Evolutionary conservation across 805 yeast species (phyloP), one percentile per base, ranked within the genome.

Genomic region (Candida sithepensis): DNA sequence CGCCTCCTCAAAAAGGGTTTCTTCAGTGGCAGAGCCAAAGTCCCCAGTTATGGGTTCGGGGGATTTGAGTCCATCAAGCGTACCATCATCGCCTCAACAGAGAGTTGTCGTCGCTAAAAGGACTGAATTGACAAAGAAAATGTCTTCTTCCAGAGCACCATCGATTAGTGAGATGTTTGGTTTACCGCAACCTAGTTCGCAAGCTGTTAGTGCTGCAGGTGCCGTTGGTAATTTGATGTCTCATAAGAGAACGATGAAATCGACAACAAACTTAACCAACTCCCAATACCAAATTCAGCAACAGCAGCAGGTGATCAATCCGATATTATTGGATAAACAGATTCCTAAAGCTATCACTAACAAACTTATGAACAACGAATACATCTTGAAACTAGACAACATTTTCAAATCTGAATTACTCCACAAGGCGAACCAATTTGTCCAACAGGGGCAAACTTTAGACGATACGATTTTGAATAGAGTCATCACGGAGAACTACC

Each of bases 141-240:
- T 32, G 6, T 32, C 52, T 3, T 22, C 3, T 23, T 44, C 43
- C 13, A 49, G 59, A 5, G 62, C 63, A 5, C 65, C 61, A 0
- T 59, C 65, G 5, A 53, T 60, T 20, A 57, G 58, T 38, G 65
- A 60, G 36, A 50, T 60, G 20, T 40, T 60, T 14, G 63, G 63
- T 6, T 43, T 61, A 8, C 67, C 66, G 2, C 63, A 59, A 42
- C 62, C 62, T 4, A 56, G 67, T 32, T 62, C 68, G 1, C 65
- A 63, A 36, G 70, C 70, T 10, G 61, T 65, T 3, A 60, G 63
- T 43, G 68, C 70, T 8, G 69, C 69, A 8, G 68, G 68, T 2
- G 70, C 69, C 1, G 58, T 65, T 47, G 68, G 69, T 18, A 61
- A 58, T 20, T 34, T 64, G 50, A 39, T 64, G 44, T 61, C 61